Evolutionary conservation across 805 yeast genomes (phyloP).

Genomic region (Kazachstania martiniae): DNA sequence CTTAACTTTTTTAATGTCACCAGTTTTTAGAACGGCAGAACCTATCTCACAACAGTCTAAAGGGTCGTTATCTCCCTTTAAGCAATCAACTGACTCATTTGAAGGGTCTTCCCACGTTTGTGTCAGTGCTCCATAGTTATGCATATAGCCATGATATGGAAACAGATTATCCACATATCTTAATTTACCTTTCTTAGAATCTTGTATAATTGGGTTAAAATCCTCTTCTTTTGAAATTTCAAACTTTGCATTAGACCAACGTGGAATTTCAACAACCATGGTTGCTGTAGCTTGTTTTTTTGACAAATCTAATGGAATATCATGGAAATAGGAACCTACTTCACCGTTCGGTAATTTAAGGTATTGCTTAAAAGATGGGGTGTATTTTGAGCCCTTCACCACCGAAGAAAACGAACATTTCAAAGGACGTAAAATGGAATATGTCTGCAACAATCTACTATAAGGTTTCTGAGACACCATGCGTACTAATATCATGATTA

Average conservation of each 20-base stretch:
- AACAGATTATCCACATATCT: slow-evolving; percentile 70
- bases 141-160: slow-evolving; percentile 78
- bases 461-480: too few relatives aligned
- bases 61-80: slow-evolving; percentile 88
- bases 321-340: slow-evolving; percentile 60
- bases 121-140: slow-evolving; percentile 81
- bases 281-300: slow-evolving; percentile 37
- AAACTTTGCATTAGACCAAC: slow-evolving; percentile 78
- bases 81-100: slow-evolving; percentile 31
- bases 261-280: slow-evolving; percentile 68
- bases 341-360: slow-evolving; percentile 33
- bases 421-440: too few relatives aligned
- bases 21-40: slow-evolving; percentile 42
- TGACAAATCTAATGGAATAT: slow-evolving; percentile 44
- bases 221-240: slow-evolving; percentile 51
- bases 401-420: slow-evolving; percentile 8
- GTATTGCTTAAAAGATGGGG: slow-evolving; percentile 35
- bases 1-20: slow-evolving; percentile 56
- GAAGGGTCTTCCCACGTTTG: slow-evolving; percentile 98
- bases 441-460: too few relatives aligned
- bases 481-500: too few relatives aligned
- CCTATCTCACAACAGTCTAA: slow-evolving; percentile 91
- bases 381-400: slow-evolving; percentile 30
- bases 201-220: slow-evolving; percentile 76
- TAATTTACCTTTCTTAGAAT: slow-evolving; percentile 54